A percentile compares a stretch with the other conserved stretches of the same genome.
These are phyloP conservation scores for Rhodotorula kratochvilovae DNA, from an alignment of 768 basidiomycete genomes.

Conservation along the genomic window DNA sequence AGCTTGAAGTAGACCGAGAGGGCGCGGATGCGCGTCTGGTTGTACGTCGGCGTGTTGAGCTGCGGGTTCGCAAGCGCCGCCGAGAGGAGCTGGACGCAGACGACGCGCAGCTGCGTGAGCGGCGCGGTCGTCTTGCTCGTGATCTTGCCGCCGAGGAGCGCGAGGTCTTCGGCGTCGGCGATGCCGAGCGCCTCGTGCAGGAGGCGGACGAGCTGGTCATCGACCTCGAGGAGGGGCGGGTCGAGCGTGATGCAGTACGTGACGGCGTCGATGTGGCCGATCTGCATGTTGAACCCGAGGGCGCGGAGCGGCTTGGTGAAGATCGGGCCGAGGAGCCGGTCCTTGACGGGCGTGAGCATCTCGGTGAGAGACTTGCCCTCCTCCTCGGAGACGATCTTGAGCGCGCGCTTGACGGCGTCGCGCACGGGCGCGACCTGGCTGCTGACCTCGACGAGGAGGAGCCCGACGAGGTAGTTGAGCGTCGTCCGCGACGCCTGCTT, in stretches of 20 bases:
- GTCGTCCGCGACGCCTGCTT: slow-evolving; percentile 45
- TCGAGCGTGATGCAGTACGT: slow-evolving; percentile 85
- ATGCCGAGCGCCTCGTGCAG: slow-evolving; percentile 89
- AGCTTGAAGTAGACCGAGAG: slow-evolving; percentile 98
- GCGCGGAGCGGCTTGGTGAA: slow-evolving; percentile 96
- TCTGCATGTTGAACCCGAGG: slow-evolving; percentile 87
- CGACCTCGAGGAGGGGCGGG: slow-evolving; percentile 83
- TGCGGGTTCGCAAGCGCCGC: slow-evolving; percentile 93
- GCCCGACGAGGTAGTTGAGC: slow-evolving; percentile 61
- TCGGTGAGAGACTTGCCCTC: slow-evolving; percentile 68
- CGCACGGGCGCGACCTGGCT: slow-evolving; percentile 81
- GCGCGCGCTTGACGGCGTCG: slow-evolving; percentile 72
- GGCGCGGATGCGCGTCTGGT: slow-evolving; percentile 73
- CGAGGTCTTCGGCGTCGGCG: slow-evolving; percentile 90
- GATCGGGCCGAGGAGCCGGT: slow-evolving; percentile 79
- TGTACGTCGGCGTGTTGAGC: slow-evolving; percentile 74
- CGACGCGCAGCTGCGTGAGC: slow-evolving; percentile 82
- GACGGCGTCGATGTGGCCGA: slow-evolving; percentile 95
- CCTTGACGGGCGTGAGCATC: slow-evolving; percentile 75
- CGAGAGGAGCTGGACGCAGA: slow-evolving; percentile 85
- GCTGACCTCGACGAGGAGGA: slow-evolving; percentile 75
- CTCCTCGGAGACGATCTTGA: slow-evolving; percentile 69
- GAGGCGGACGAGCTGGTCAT: slow-evolving; percentile 84
- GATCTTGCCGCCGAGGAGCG: slow-evolving; percentile 64
- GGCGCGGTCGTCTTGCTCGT: slow-evolving; percentile 73